A percentile compares a stretch with the other conserved stretches of the same genome.
Evolutionary conservation across 345 rosid species (phyloP).

Genomic region (Isatis tinctoria): DNA sequence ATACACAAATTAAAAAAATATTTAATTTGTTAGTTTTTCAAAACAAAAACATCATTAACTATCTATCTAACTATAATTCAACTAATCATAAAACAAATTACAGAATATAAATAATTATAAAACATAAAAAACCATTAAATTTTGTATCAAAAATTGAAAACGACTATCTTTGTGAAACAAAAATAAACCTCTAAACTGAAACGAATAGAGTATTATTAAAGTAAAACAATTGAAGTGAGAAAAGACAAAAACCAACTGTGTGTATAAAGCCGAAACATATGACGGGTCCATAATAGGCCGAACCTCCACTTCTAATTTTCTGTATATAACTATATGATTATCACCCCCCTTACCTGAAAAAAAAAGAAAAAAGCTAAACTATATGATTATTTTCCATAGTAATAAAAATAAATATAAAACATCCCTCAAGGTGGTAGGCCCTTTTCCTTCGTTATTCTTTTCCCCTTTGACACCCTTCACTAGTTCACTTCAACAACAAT

Average conservation of each 20-base stretch:
- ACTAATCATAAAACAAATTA: too few species aligned
- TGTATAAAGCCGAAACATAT: not conserved
- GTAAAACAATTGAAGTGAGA: constrained; percentile 1
- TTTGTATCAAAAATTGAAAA: too few species aligned
- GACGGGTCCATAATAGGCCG: not conserved
- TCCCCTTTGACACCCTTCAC: not conserved
- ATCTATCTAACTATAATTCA: too few species aligned
- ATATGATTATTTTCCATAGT: constrained; percentile 2
- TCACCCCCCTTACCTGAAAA: too few species aligned
- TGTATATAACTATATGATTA: not conserved
- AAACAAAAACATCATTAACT: too few species aligned
- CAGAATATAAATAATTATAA: too few species aligned
- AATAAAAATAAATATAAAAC: not conserved
- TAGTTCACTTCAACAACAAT: constrained; percentile 15
- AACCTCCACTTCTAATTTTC: not conserved
- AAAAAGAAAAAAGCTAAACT: not conserved
- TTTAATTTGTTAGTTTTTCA: too few species aligned
- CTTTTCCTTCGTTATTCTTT: not conserved
- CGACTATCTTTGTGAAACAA: too few species aligned
- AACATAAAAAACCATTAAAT: too few species aligned
- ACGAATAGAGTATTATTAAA: too few species aligned
- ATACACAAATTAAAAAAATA: too few species aligned
- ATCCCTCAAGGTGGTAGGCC: constrained; percentile 23
- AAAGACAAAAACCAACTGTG: constrained; percentile 14
- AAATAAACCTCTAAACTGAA: too few species aligned